These are phyloP conservation scores for Ochromonas danica DNA, from an alignment of 108 stramenopile species.

Conservation along the genomic window DNA sequence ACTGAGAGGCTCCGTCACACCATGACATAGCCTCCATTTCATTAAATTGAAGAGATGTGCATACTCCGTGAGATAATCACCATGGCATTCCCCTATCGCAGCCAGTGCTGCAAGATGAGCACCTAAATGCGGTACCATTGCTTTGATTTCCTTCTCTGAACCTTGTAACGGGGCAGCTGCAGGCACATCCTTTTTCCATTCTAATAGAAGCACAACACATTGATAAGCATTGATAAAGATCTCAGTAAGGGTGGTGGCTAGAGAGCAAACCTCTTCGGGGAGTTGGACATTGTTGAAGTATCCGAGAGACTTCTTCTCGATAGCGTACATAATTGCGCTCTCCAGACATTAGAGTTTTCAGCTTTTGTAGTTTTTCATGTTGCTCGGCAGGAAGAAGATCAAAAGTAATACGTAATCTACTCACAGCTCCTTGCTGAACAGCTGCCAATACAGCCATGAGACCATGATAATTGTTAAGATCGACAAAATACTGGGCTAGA, in stretches of 20 bases:
- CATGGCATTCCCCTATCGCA: background rate
- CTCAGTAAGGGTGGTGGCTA: too few relatives aligned
- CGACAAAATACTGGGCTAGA: background rate
- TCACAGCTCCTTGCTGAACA: background rate
- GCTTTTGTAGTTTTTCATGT: background rate
- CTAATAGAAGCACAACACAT: too few relatives aligned
- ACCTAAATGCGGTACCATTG: background rate
- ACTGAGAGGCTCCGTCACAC: background rate
- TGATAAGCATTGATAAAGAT: too few relatives aligned
- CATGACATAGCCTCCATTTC: background rate
- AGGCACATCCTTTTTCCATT: too few relatives aligned
- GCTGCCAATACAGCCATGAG: conserved; percentile 21
- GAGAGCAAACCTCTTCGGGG: too few relatives aligned
- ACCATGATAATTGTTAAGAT: background rate
- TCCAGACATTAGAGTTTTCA: conserved; percentile 1
- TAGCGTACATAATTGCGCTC: background rate
- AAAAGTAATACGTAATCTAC: background rate
- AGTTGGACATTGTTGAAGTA: too few relatives aligned
- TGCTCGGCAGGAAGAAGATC: background rate
- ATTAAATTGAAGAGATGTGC: background rate
- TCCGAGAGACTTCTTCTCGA: background rate
- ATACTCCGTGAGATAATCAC: background rate
- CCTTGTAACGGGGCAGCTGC: too few relatives aligned
- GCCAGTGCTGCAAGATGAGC: conserved; percentile 6
- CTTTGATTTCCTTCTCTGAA: too few relatives aligned